Evolutionary conservation across 768 basidiomycete species (phyloP).

Genomic region (Trametes elegans): DNA sequence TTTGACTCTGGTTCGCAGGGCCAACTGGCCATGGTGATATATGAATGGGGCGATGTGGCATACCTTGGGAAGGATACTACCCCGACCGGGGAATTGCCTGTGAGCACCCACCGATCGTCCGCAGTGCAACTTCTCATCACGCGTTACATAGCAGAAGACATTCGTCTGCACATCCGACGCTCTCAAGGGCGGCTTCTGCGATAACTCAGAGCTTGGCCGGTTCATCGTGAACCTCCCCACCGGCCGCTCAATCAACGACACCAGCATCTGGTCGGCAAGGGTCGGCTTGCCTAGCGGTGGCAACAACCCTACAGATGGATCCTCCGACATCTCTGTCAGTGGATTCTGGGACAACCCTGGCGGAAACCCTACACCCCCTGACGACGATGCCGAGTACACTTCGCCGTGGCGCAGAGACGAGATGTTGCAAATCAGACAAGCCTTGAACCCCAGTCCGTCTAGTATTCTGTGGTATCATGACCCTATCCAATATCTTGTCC

Average conservation of each 20-base stretch:
- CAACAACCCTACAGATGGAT: constrained; percentile 23
- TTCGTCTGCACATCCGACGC: constrained; percentile 91
- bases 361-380: constrained; percentile 55
- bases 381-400: constrained; percentile 38
- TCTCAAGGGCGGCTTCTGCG: constrained; percentile 69
- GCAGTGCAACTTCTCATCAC: constrained; percentile 11
- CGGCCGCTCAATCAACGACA: constrained; percentile 60
- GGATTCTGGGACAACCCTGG: constrained; percentile 59
- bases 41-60: constrained; percentile 88
- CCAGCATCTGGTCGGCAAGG: constrained; percentile 86
- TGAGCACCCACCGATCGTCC: constrained; percentile 39
- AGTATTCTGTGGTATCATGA: constrained; percentile 55
- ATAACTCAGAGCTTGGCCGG: constrained; percentile 66
- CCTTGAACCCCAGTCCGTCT: constrained; percentile 47
- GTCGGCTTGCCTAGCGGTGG: constrained; percentile 53
- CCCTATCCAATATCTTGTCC: constrained; percentile 81
- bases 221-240: constrained; percentile 83
- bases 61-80: constrained; percentile 78
- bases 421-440: constrained; percentile 21
- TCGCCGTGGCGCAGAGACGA: constrained; percentile 46
- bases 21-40: constrained; percentile 91
- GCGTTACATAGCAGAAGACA: constrained; percentile 66
- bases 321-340: constrained; percentile 24
- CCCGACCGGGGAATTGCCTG: constrained; percentile 56
- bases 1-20: constrained; percentile 80